Conservation (phyloP, 768 basidiomycete species). For the Pleurotus pulmonarius region DNA sequence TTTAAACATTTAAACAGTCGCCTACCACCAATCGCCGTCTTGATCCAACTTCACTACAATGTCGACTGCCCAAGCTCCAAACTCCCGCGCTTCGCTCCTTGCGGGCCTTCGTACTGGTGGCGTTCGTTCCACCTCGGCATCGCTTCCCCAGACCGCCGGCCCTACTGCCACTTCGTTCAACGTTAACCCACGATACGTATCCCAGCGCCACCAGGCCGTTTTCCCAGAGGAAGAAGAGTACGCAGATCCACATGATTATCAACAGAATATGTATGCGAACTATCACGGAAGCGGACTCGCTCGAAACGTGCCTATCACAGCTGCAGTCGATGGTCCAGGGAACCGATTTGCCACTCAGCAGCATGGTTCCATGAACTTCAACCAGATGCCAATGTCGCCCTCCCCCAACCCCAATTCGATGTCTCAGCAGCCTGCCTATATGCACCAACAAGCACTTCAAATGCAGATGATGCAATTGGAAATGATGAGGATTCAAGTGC, state of each 20-base stretch:
- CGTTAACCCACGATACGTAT: constrained; percentile 45
- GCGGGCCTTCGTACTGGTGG: constrained; percentile 87
- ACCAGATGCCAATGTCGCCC: constrained; percentile 46
- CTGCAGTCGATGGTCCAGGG: constrained; percentile 66
- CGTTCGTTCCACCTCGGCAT: constrained; percentile 68
- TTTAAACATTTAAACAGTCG: neutral
- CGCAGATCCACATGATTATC: constrained; percentile 58
- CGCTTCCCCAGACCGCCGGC: constrained; percentile 66
- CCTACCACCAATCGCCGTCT: constrained; percentile 3
- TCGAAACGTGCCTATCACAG: constrained; percentile 59
- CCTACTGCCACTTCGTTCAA: constrained; percentile 48
- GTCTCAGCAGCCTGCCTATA: constrained; percentile 44
- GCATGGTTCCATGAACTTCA: constrained; percentile 49
- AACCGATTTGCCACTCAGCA: constrained; percentile 68
- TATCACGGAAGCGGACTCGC: constrained; percentile 23
- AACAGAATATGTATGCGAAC: constrained; percentile 49
- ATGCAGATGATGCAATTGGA: constrained; percentile 87
- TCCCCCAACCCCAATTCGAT: constrained; percentile 47
- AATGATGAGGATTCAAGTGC: constrained; percentile 75
- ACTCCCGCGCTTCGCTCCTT: constrained; percentile 79
- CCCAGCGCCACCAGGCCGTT: constrained; percentile 36
- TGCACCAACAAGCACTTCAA: constrained; percentile 65
- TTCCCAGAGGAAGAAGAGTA: constrained; percentile 56
- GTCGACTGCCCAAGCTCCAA: constrained; percentile 42
- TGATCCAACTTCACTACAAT: constrained; percentile 23